Evolutionary conservation across 257 asterid species (phyloP).

Genomic region (Petunia secreta): DNA sequence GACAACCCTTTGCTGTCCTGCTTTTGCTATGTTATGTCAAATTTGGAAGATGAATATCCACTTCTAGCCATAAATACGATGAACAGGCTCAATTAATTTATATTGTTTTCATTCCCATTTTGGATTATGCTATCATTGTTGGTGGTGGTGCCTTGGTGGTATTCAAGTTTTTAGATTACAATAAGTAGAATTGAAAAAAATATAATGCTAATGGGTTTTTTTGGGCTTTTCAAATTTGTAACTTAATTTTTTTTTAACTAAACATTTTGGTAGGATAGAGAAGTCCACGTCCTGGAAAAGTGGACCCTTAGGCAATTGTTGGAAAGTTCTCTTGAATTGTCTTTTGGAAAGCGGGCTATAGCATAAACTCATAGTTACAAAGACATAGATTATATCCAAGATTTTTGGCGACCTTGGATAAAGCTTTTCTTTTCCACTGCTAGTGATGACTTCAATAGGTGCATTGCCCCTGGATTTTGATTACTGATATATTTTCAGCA

Average conservation of each 20-base stretch:
- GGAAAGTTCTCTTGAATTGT: slow-evolving; percentile 10
- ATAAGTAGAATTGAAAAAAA: background rate
- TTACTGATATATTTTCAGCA: slow-evolving; percentile 37
- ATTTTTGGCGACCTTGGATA: background rate
- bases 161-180: background rate
- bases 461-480: slow-evolving; percentile 33
- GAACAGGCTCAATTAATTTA: background rate
- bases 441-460: background rate
- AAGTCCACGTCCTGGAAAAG: background rate
- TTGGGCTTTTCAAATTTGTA: background rate
- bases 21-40: background rate
- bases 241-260: background rate
- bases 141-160: background rate
- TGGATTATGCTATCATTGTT: background rate
- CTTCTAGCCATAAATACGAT: background rate
- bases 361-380: background rate
- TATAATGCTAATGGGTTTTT: background rate
- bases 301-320: slow-evolving; percentile 3
- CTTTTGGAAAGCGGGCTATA: background rate
- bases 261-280: background rate
- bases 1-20: background rate
- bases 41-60: background rate
- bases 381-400: background rate
- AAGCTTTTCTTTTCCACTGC: background rate
- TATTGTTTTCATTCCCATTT: background rate